Conservation (phyloP, 2,329 filamentous ascomycete genomes). For the Cercospora berteroae region DNA sequence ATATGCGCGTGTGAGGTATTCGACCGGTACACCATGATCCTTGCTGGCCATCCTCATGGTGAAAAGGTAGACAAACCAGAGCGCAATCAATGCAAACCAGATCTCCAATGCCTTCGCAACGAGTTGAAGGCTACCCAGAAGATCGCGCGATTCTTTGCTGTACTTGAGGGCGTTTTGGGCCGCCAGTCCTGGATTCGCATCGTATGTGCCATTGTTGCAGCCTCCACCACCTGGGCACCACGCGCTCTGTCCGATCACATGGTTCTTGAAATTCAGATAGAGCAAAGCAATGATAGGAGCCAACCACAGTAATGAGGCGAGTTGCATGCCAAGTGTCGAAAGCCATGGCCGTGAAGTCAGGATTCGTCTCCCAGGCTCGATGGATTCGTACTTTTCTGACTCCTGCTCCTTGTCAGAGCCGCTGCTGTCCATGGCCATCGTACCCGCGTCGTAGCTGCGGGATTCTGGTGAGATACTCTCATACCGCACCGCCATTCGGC, state of each 20-base stretch:
- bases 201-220: slow-evolving; percentile 21
- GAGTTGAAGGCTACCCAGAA: slow-evolving; percentile 35
- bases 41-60: slow-evolving; percentile 30
- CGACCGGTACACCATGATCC: slow-evolving; percentile 31
- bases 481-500: background rate
- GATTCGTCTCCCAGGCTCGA: background rate
- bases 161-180: background rate
- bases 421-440: background rate
- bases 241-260: slow-evolving; percentile 34
- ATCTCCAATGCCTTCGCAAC: slow-evolving; percentile 36
- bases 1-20: slow-evolving; percentile 27
- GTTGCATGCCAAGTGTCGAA: slow-evolving; percentile 14
- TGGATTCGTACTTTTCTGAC: background rate
- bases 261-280: slow-evolving; percentile 29
- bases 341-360: background rate
- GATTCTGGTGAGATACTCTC: background rate
- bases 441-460: background rate
- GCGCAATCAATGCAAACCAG: slow-evolving; percentile 35
- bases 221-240: slow-evolving; percentile 28
- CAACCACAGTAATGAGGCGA: slow-evolving; percentile 33
- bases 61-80: slow-evolving; percentile 32
- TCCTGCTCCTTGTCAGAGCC: background rate
- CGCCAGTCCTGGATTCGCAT: background rate
- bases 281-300: slow-evolving; percentile 32
- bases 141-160: slow-evolving; percentile 9